Conservation (phyloP, 805 yeast species). For the Ogataea populi-albae region DNA sequence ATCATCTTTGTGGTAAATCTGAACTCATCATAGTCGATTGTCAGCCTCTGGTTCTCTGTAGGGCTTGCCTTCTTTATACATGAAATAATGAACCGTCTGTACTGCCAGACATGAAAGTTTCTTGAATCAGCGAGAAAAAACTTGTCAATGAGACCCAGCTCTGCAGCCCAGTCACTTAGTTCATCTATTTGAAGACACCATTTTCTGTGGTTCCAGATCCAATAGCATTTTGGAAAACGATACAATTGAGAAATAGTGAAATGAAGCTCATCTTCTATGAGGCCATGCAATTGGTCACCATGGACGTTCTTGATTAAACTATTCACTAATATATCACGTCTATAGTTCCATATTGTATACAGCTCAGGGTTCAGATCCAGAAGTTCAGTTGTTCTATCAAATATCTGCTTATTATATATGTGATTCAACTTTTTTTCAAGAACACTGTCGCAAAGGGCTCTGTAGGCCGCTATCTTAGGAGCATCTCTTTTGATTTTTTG, state of each 20-base stretch:
- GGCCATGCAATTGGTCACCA: constrained; percentile 21
- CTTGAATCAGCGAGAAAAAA: constrained; percentile 72
- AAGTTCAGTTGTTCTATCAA: constrained; percentile 55
- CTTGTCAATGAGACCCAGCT: constrained; percentile 65
- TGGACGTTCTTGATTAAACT: constrained; percentile 14
- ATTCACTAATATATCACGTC: constrained; percentile 64
- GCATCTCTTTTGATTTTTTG: constrained; percentile 58
- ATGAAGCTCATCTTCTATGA: constrained; percentile 55
- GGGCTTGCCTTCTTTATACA: constrained; percentile 21
- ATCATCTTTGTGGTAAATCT: constrained; percentile 76
- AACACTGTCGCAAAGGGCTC: constrained; percentile 41
- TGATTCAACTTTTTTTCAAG: constrained; percentile 34
- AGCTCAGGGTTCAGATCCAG: constrained; percentile 77
- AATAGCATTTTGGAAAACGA: constrained; percentile 82
- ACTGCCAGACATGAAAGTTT: constrained; percentile 96
- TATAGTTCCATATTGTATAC: constrained; percentile 85
- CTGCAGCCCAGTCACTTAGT: constrained; percentile 62
- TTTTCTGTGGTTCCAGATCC: constrained; percentile 93
- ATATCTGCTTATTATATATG: constrained; percentile 35
- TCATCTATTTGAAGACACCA: constrained; percentile 67
- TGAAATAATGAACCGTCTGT: constrained; percentile 68
- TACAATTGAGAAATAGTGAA: constrained; percentile 59
- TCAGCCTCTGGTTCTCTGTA: constrained; percentile 8
- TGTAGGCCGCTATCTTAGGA: constrained; percentile 55
- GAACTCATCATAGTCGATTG: constrained; percentile 52